These are phyloP conservation scores for Calonectria fujianensis DNA, from an alignment of 2,329 filamentous ascomycete genomes.

Conservation along the genomic window DNA sequence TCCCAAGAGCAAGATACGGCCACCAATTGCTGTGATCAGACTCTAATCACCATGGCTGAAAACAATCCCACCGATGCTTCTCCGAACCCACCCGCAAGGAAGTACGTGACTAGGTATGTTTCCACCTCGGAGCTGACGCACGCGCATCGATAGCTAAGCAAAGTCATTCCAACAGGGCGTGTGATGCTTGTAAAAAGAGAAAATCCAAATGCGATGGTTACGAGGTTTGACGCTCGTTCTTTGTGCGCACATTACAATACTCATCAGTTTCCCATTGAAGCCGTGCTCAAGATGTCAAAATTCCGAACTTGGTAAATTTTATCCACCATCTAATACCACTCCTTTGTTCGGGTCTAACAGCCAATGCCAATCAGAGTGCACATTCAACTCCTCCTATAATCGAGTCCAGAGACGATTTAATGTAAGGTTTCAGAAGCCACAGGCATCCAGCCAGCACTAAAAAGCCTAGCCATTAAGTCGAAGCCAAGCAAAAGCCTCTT, in stretches of 20 bases:
- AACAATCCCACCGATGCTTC: not conserved
- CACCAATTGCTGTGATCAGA: not conserved
- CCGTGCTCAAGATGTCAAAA: slow-evolving; percentile 24
- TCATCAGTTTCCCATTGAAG: not conserved
- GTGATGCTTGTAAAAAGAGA: slow-evolving; percentile 32
- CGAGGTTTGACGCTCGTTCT: not conserved
- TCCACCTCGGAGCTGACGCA: not conserved
- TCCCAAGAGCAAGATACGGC: not conserved
- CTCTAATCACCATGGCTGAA: not conserved
- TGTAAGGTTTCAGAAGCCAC: not conserved
- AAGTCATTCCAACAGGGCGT: not conserved
- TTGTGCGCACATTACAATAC: not conserved
- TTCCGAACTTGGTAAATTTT: slow-evolving; percentile 14
- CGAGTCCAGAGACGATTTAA: slow-evolving; percentile 4
- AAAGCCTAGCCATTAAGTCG: not conserved
- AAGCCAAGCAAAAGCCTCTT: not conserved
- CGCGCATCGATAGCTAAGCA: not conserved
- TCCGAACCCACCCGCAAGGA: slow-evolving; percentile 1
- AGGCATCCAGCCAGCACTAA: not conserved
- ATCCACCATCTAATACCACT: not conserved
- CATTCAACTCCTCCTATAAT: slow-evolving; percentile 11
- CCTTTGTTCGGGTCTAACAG: not conserved
- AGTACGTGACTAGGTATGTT: slow-evolving; percentile 26
- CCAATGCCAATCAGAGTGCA: not conserved
- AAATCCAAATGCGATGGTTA: slow-evolving; percentile 30